phyloP scores from a whole-genome alignment of 495 filamentous ascomycete species.

The Entonaema liquescens region DNA sequence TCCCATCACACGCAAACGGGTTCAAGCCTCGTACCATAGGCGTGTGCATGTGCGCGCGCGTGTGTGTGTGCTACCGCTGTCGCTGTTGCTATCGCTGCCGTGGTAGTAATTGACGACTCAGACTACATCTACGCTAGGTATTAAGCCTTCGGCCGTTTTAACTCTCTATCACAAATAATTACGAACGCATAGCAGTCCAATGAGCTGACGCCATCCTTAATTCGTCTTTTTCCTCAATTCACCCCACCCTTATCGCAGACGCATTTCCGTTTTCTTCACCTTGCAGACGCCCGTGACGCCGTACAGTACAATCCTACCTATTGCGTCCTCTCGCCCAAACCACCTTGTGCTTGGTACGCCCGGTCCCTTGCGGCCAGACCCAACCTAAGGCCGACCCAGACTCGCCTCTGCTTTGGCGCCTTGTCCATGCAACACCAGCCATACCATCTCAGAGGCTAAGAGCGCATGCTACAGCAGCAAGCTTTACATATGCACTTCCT shows the following conservation, averaged over 20 bases:
- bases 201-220: constrained; percentile 31
- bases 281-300: constrained; percentile 42
- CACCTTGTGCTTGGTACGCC: constrained; percentile 10
- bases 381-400: constrained; percentile 31
- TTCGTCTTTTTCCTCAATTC: background rate
- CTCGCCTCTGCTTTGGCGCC: constrained; percentile 25
- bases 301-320: constrained; percentile 28
- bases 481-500: constrained; percentile 45
- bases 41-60: too few species aligned
- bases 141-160: background rate
- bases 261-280: constrained; percentile 42
- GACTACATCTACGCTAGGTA: background rate
- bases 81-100: background rate
- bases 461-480: constrained; percentile 26
- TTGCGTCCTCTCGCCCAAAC: constrained; percentile 25
- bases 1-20: constrained; percentile 6
- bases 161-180: constrained; percentile 10
- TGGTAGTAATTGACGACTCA: background rate
- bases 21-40: background rate
- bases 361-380: constrained; percentile 26
- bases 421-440: constrained; percentile 22
- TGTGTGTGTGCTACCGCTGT: background rate
- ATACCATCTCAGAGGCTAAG: constrained; percentile 6
- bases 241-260: constrained; percentile 33
- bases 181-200: constrained; percentile 29